Evolutionary conservation across 2,329 filamentous ascomycete species (phyloP).

Genomic region (Berkeleyomyces rouxiae): DNA sequence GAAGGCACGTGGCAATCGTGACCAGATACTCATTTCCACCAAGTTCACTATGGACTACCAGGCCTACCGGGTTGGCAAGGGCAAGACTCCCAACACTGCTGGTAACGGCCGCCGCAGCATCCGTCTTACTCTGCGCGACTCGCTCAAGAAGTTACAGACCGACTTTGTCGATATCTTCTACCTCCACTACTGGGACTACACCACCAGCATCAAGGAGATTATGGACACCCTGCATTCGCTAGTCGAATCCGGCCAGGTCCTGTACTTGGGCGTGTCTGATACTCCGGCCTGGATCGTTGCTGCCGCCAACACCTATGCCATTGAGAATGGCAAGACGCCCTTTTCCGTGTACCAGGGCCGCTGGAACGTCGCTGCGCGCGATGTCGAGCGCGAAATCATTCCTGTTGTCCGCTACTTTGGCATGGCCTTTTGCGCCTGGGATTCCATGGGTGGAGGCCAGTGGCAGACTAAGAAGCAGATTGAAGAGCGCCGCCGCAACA

Average conservation of each 20-base stretch:
- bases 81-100: constrained; percentile 24
- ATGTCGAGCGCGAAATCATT: constrained; percentile 27
- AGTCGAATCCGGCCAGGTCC: constrained; percentile 25
- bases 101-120: constrained; percentile 29
- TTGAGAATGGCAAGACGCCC: constrained; percentile 21
- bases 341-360: constrained; percentile 26
- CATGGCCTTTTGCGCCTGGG: constrained; percentile 43
- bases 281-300: constrained; percentile 26
- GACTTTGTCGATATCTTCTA: constrained; percentile 30
- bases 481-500: constrained; percentile 19
- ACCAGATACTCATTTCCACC: constrained; percentile 37
- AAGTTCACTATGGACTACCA: constrained; percentile 38
- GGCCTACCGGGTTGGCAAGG: constrained; percentile 22
- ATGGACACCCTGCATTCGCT: constrained; percentile 27
- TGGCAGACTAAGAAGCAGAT: constrained; percentile 27
- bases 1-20: constrained; percentile 30
- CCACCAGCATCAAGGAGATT: constrained; percentile 26
- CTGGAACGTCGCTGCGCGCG: constrained; percentile 22
- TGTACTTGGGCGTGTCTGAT: constrained; percentile 27
- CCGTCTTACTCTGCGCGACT: constrained; percentile 26
- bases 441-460: constrained; percentile 36
- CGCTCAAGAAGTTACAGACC: constrained; percentile 29
- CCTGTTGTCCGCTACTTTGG: constrained; percentile 26
- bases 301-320: constrained; percentile 25
- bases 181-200: constrained; percentile 29